Percentiles rank a stretch among this genome's conserved stretches.
Evolutionary conservation across 176 grass and related monocot species (phyloP).

Genomic region (Tuctoria greenei): DNA sequence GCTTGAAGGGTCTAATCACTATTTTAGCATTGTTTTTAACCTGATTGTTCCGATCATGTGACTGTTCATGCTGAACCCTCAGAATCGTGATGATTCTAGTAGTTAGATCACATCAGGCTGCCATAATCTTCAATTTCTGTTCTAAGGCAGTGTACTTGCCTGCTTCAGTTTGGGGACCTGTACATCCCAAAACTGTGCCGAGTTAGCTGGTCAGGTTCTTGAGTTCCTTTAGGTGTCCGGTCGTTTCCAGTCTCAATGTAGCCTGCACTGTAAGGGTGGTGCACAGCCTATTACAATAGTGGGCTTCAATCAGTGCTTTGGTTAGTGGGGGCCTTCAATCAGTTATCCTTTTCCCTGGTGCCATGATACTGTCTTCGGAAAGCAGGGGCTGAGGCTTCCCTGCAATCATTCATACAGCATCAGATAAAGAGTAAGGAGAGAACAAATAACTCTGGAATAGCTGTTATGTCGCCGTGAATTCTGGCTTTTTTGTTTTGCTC

Average conservation of each 20-base stretch:
- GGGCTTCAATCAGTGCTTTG: conserved; percentile 36
- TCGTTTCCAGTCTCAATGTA: conserved; percentile 23
- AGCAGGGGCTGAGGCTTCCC: conserved; percentile 33
- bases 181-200: conserved; percentile 8
- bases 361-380: conserved; percentile 48
- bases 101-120: conserved; percentile 40
- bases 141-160: background rate
- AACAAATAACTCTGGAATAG: background rate
- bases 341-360: conserved; percentile 38
- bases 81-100: conserved; percentile 13
- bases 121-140: conserved; percentile 24
- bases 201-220: conserved; percentile 20
- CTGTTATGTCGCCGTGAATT: conserved; percentile 25
- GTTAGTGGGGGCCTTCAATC: conserved; percentile 40
- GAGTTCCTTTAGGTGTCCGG: conserved; percentile 30
- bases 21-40: background rate
- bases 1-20: background rate
- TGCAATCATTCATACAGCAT: conserved; percentile 46
- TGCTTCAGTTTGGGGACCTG: conserved; percentile 8
- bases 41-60: background rate
- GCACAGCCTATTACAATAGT: conserved; percentile 33
- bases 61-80: conserved; percentile 17
- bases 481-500: conserved; percentile 18
- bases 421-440: background rate
- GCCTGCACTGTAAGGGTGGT: conserved; percentile 4